phyloP scores from a whole-genome alignment of 1,284 basidiomycete genomes.

The Ganoderma resinaceum region DNA sequence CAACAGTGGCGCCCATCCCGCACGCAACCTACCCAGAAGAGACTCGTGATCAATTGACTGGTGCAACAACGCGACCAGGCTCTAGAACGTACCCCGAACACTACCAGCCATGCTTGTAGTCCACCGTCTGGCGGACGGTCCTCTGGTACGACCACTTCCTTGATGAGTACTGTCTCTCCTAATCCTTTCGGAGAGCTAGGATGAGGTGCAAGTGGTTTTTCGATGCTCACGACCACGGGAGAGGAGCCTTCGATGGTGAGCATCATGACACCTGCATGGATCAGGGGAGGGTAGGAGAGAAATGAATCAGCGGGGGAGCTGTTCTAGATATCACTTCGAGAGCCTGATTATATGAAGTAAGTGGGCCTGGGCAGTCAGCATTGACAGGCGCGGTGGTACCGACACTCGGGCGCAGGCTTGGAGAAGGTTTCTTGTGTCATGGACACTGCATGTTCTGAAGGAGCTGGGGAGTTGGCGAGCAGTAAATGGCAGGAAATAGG shows the following conservation, averaged over 20 bases:
- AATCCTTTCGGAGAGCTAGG: background rate
- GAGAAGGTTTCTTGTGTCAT: background rate
- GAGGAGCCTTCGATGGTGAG: background rate
- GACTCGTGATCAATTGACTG: background rate
- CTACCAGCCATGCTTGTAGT: background rate
- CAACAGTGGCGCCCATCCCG: background rate
- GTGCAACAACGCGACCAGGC: background rate
- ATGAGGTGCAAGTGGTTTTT: background rate
- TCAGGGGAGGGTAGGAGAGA: background rate
- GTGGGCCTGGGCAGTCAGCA: too few relatives aligned
- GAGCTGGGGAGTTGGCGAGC: background rate
- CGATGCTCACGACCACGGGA: background rate
- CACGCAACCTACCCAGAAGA: background rate
- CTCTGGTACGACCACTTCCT: background rate
- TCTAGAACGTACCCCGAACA: background rate
- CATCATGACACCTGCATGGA: background rate
- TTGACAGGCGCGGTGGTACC: background rate
- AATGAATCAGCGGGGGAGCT: background rate
- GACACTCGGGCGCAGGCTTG: background rate
- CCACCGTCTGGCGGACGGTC: background rate
- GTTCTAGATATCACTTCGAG: background rate
- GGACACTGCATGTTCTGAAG: background rate
- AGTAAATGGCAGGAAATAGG: background rate
- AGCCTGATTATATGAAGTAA: background rate
- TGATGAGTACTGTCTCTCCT: background rate